Evolutionary conservation across 352 stramenopile genomes (phyloP).

Genomic region (Globisporangium okanoganense): DNA sequence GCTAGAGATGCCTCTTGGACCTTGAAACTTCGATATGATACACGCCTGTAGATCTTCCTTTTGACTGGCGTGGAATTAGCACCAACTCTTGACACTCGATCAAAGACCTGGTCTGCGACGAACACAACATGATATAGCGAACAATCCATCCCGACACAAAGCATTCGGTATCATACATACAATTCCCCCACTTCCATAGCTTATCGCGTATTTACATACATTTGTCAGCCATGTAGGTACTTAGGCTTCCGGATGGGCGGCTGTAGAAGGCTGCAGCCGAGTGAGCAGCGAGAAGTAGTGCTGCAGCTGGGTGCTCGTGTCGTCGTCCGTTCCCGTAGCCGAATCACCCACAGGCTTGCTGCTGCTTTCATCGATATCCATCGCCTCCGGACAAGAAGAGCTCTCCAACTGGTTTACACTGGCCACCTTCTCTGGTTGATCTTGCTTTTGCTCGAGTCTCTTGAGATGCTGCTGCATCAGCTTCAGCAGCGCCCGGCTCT

Average conservation of each 20-base stretch:
- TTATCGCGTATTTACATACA: background rate
- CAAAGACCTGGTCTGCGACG: too few relatives aligned
- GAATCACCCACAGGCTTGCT: background rate
- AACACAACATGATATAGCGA: too few relatives aligned
- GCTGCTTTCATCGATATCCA: slow-evolving; percentile 1
- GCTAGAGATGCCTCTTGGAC: too few relatives aligned
- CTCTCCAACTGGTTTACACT: background rate
- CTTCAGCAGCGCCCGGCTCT: slow-evolving; percentile 14
- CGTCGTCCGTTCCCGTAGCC: background rate
- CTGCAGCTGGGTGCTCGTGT: background rate
- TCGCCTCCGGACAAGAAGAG: background rate
- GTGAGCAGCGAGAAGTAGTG: background rate
- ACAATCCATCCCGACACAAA: too few relatives aligned
- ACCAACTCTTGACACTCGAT: background rate
- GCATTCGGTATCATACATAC: too few relatives aligned
- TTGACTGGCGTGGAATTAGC: too few relatives aligned
- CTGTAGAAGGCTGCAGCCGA: background rate
- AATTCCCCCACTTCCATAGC: background rate
- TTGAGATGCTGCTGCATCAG: slow-evolving; percentile 7
- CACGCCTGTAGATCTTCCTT: too few relatives aligned
- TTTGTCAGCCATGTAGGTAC: background rate
- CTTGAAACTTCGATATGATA: too few relatives aligned
- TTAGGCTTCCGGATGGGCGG: background rate
- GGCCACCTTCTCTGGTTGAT: background rate
- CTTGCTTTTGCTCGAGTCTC: background rate